Conservation (phyloP, 805 yeast species). For the Lipomyces oligophaga region DNA sequence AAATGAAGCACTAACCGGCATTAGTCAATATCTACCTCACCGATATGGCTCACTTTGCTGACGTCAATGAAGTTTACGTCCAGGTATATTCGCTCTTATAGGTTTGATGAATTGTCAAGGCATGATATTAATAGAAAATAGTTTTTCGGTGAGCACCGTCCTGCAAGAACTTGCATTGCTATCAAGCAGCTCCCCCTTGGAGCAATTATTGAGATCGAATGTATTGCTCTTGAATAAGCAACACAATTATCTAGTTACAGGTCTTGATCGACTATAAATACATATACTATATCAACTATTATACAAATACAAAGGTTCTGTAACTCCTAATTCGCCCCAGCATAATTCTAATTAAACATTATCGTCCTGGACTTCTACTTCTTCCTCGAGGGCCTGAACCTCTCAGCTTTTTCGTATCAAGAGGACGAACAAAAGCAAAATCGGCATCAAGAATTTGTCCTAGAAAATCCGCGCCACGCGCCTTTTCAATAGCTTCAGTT, state of each 20-base stretch:
- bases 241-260: not conserved
- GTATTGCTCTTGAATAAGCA: conserved; percentile 66
- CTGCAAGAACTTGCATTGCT: conserved; percentile 98
- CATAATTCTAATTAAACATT: not conserved
- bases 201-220: conserved; percentile 85
- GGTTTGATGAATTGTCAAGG: not conserved
- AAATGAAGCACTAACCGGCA: not conserved
- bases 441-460: conserved; percentile 39
- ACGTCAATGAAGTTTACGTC: conserved; percentile 80
- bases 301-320: not conserved
- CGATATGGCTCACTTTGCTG: conserved; percentile 81
- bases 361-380: conserved; percentile 20
- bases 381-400: conserved; percentile 24
- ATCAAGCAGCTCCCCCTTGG: conserved; percentile 88
- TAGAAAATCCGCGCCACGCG: conserved; percentile 37
- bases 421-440: conserved; percentile 42
- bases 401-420: conserved; percentile 10
- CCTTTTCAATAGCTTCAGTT: conserved; percentile 35
- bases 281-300: too few species aligned
- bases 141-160: conserved; percentile 73
- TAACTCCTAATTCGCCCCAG: not conserved
- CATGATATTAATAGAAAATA: conserved; percentile 34
- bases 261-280: not conserved
- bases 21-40: conserved; percentile 81
- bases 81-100: conserved; percentile 33